Evolutionary conservation across 108 stramenopile species (phyloP), one percentile per base, ranked within the genome.

Genomic region (Nannochloropsis salina): DNA sequence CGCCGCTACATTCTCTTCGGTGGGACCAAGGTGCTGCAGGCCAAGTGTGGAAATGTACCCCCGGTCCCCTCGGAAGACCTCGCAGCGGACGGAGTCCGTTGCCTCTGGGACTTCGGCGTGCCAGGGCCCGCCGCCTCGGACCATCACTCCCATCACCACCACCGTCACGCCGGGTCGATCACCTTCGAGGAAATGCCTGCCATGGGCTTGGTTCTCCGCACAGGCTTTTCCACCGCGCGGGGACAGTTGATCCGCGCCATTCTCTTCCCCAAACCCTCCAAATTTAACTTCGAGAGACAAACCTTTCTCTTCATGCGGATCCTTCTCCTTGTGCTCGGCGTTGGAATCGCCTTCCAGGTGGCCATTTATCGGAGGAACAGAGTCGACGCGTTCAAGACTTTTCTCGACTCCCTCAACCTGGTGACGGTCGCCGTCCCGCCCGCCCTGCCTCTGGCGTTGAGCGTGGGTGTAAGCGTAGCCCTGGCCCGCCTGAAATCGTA

Each of bases 211-310:
- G 61, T 74, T 15, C 61, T 74, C n/a, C 61, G 61, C 61, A 74
- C 61, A 74, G 61, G 61, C n/a, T 74, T 74, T n/a, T 74, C 61
- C 61, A 74, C 61, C 61, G 61, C 61, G 20, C 15, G 61, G n/a
- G 61, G 61, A n/a, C 61, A 74, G 61, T n/a, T 74, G 20, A 74
- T 74, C 61, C 61, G 61, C n/a, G 61, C 61, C n/a, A 74, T 74
- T 3, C 61, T 74, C 6, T 74, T 74, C 6, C 61, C 61, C n/a
- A 74, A 74, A 6, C 61, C 61, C 3, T n/a, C 20, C 61, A 74
- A 74, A 74, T 74, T 74, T 74, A n/a, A 74, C n/a, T 74, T 74
- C n/a, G 61, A 74, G 61, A 74, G 61, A 6, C 61, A 74, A 74
- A 74, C 61, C 2, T 74, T 74, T 74, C 61, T 74, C 20, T 74